These are phyloP conservation scores for Megacollybia marginata DNA, from an alignment of 768 basidiomycete species.

Conservation along the genomic window DNA sequence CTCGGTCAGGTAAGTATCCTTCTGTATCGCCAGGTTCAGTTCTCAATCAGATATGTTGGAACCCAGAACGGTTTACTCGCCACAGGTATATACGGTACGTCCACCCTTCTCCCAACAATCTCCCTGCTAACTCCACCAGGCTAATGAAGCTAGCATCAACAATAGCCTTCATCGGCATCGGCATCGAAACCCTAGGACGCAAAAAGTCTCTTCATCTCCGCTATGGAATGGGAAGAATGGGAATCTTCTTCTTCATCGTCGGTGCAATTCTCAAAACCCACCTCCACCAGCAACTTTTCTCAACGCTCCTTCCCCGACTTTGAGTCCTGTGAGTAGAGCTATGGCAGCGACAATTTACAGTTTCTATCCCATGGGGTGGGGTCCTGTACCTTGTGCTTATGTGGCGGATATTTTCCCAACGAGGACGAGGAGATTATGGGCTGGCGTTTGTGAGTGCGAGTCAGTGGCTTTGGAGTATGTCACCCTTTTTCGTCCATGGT, in stretches of 20 bases:
- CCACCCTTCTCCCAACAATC: background rate
- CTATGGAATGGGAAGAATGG: conserved; percentile 81
- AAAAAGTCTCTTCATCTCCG: conserved; percentile 63
- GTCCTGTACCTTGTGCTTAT: conserved; percentile 50
- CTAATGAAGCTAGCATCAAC: conserved; percentile 65
- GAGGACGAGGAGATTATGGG: conserved; percentile 74
- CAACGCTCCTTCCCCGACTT: conserved; percentile 20
- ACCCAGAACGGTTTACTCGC: conserved; percentile 58
- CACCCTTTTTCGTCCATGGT: background rate
- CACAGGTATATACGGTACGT: conserved; percentile 53
- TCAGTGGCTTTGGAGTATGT: conserved; percentile 77
- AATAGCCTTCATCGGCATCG: conserved; percentile 54
- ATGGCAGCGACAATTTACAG: conserved; percentile 86
- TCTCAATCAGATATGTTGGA: conserved; percentile 60
- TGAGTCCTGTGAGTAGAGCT: conserved; percentile 53
- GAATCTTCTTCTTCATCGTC: conserved; percentile 71
- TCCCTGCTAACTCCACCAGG: conserved; percentile 10
- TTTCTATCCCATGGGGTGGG: conserved; percentile 88
- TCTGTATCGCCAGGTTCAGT: background rate
- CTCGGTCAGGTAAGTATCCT: conserved; percentile 43
- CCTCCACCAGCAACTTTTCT: conserved; percentile 36
- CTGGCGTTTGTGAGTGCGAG: conserved; percentile 66
- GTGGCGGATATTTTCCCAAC: conserved; percentile 86
- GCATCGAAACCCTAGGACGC: conserved; percentile 63
- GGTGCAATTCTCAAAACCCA: conserved; percentile 79